A percentile compares a stretch with the other conserved stretches of the same genome.
Evolutionary conservation across 2,329 filamentous ascomycete species (phyloP).

Genomic region (Dactylonectria macrodidyma): DNA sequence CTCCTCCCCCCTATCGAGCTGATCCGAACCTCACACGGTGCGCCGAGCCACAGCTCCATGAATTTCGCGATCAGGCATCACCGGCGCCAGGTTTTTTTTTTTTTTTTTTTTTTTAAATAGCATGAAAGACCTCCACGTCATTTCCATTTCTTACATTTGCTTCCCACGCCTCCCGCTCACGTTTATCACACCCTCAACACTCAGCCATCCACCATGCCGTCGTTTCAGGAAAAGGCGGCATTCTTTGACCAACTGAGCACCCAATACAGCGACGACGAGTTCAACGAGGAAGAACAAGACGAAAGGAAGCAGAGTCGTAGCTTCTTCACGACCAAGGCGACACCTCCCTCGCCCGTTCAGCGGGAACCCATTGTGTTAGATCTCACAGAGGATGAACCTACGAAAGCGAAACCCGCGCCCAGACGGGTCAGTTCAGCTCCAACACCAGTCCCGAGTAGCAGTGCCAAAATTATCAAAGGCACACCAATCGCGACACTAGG

Average conservation of each 20-base stretch:
- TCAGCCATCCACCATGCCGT: slow-evolving; percentile 40
- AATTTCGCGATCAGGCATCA: slow-evolving; percentile 23
- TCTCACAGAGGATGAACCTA: slow-evolving; percentile 35
- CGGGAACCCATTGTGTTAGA: slow-evolving; percentile 34
- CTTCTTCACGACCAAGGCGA: slow-evolving; percentile 47
- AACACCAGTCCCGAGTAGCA: slow-evolving; percentile 24
- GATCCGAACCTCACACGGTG: slow-evolving; percentile 23
- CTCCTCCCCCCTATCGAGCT: neutral
- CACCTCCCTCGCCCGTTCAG: slow-evolving; percentile 9
- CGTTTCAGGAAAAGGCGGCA: slow-evolving; percentile 59
- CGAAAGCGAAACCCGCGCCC: slow-evolving; percentile 34
- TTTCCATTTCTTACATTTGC: neutral
- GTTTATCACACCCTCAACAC: neutral
- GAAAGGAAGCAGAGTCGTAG: slow-evolving; percentile 49
- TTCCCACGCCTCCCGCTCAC: neutral
- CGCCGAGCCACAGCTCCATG: neutral
- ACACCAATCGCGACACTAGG: slow-evolving; percentile 47
- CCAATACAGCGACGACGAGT: slow-evolving; percentile 52
- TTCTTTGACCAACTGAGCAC: slow-evolving; percentile 62
- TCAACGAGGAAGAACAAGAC: slow-evolving; percentile 50
- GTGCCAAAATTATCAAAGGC: slow-evolving; percentile 46
- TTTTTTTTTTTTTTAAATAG: neutral
- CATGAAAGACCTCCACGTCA: slow-evolving; percentile 9
- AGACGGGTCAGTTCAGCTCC: slow-evolving; percentile 39
- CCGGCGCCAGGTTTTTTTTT: too few species aligned